Percentiles rank a stretch among this genome's conserved stretches.
These are phyloP conservation scores for Talaromyces marneffei DNA, from an alignment of 2,329 filamentous ascomycete species.

Conservation along the genomic window DNA sequence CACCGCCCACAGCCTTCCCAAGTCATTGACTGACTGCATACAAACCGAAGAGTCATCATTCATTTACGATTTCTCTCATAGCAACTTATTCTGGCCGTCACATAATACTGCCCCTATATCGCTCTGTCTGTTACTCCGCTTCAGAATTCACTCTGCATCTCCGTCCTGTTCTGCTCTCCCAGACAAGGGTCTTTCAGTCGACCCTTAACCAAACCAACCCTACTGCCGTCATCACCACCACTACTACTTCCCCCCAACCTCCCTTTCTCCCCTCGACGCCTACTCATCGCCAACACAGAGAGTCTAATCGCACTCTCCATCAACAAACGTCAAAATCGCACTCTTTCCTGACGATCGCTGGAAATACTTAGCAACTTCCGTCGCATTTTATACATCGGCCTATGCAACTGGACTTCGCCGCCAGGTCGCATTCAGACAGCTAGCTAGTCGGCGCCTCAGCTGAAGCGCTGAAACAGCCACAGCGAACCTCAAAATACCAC, in stretches of 20 bases:
- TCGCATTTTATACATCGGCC: neutral
- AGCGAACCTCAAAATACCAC: neutral
- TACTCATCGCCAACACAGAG: neutral
- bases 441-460: conserved; percentile 6
- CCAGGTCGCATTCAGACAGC: conserved; percentile 3
- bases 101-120: neutral
- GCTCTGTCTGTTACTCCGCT: neutral
- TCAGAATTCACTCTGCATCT: neutral
- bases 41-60: neutral
- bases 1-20: conserved; percentile 5
- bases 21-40: conserved; percentile 2
- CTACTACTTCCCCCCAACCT: conserved; percentile 1
- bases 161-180: neutral
- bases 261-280: conserved; percentile 6
- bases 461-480: conserved; percentile 10
- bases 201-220: neutral
- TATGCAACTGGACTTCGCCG: neutral
- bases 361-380: neutral
- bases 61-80: neutral
- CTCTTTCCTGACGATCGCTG: neutral
- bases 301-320: neutral
- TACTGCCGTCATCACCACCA: conserved; percentile 7
- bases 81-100: neutral
- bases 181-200: neutral
- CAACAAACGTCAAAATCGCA: neutral